Evolutionary conservation across 1,284 basidiomycete species (phyloP).

Genomic region (Mycena citricolor): DNA sequence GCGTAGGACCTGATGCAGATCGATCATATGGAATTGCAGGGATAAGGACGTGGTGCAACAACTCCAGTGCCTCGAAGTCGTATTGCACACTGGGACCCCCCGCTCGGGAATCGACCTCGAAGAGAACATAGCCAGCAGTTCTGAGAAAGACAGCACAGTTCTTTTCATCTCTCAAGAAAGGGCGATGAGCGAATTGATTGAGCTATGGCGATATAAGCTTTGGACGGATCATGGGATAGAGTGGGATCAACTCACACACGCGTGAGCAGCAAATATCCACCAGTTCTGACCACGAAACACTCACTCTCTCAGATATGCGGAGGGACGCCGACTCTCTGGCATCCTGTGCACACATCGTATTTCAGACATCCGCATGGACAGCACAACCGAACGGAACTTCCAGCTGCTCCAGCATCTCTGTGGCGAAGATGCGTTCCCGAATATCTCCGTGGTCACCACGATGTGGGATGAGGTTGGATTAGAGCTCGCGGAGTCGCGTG

Average conservation of each 20-base stretch:
- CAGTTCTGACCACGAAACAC: no score
- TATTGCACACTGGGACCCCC: slow-evolving; percentile 11
- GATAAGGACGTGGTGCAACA: slow-evolving; percentile 13
- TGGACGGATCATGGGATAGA: no score
- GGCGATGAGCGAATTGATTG: no score
- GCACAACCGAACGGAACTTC: slow-evolving; percentile 43
- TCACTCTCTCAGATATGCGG: no score
- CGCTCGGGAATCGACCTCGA: slow-evolving; percentile 15
- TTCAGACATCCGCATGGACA: slow-evolving; percentile 44
- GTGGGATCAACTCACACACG: no score
- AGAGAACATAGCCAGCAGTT: slow-evolving; percentile 13
- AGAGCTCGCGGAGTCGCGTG: slow-evolving; percentile 36
- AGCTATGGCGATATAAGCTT: no score
- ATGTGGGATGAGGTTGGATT: slow-evolving; percentile 43
- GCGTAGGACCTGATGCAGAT: background rate
- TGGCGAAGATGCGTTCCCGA: slow-evolving; percentile 41
- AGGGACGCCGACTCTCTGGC: slow-evolving; percentile 34
- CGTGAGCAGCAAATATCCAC: no score
- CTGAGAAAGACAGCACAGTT: slow-evolving; percentile 14
- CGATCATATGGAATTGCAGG: slow-evolving; percentile 16
- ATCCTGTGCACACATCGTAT: slow-evolving; percentile 50
- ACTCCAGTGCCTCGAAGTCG: slow-evolving; percentile 18
- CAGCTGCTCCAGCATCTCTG: slow-evolving; percentile 46
- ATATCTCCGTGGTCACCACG: slow-evolving; percentile 46
- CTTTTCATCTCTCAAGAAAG: slow-evolving; percentile 8